Evolutionary conservation across 2,329 filamentous ascomycete species (phyloP).

Genomic region (Ophiognomonia clavigignenti-juglandacearum): DNA sequence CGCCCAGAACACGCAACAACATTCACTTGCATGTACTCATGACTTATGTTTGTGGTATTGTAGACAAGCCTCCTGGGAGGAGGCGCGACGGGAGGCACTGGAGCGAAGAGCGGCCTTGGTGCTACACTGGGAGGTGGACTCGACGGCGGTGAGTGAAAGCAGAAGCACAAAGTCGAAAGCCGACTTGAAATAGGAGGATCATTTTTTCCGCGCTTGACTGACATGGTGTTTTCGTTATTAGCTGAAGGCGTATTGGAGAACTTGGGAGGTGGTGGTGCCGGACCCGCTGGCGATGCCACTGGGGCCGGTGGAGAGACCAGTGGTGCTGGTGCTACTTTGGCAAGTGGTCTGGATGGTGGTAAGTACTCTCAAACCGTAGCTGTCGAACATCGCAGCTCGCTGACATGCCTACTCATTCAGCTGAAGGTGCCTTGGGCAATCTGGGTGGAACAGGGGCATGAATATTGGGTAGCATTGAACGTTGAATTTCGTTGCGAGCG

Average conservation of each 20-base stretch:
- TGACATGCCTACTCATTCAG: not conserved
- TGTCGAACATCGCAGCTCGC: not conserved
- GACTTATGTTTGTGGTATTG: too few relatives aligned
- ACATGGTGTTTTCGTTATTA: not conserved
- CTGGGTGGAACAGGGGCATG: not conserved
- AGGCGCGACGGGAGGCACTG: not conserved
- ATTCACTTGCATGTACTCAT: too few relatives aligned
- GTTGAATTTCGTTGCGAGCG: too few relatives aligned
- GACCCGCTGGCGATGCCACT: too few relatives aligned
- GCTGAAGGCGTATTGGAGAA: not conserved
- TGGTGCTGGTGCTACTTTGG: too few relatives aligned
- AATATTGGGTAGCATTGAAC: too few relatives aligned
- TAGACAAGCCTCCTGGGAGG: conserved; percentile 4
- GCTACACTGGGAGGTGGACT: conserved; percentile 1
- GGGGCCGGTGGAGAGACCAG: too few relatives aligned
- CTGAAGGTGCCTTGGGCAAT: not conserved
- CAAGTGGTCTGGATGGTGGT: not conserved
- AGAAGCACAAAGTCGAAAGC: too few relatives aligned
- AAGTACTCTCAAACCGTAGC: not conserved
- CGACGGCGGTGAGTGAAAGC: conserved; percentile 3
- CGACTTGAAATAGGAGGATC: not conserved
- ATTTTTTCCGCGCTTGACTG: not conserved
- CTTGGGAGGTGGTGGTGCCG: not conserved
- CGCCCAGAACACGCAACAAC: too few relatives aligned
- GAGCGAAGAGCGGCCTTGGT: not conserved